Evolutionary conservation across 192 early-diverging fungal species (phyloP).

Genomic region (Pilobolus umbonatus): DNA sequence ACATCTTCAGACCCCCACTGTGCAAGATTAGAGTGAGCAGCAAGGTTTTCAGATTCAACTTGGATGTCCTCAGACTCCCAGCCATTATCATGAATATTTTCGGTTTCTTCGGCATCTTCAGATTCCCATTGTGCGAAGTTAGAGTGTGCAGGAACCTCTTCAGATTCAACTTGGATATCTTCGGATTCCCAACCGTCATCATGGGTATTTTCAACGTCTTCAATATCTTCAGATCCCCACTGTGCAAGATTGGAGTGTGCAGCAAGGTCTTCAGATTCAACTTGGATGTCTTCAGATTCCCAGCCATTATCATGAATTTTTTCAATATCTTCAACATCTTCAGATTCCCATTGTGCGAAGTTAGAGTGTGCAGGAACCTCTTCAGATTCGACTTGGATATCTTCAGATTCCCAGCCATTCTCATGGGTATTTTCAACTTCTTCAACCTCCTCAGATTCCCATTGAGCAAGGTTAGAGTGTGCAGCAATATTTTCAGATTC

Average conservation of each 20-base stretch:
- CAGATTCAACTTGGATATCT: too few relatives aligned
- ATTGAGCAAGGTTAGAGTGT: background rate
- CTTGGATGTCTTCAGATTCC: too few relatives aligned
- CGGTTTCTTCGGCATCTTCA: too few relatives aligned
- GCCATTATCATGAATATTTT: too few relatives aligned
- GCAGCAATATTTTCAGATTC: background rate
- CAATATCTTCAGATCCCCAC: slow-evolving; percentile 3
- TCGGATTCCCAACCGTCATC: background rate
- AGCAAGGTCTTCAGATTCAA: too few relatives aligned
- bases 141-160: too few relatives aligned
- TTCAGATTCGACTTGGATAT: background rate
- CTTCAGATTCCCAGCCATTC: background rate
- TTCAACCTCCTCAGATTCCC: background rate
- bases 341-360: background rate
- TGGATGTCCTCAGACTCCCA: too few relatives aligned
- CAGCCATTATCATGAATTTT: background rate
- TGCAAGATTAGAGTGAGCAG: too few relatives aligned
- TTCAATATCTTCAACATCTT: background rate
- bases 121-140: too few relatives aligned
- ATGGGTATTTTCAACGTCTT: background rate
- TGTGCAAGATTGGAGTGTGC: background rate
- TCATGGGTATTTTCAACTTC: background rate
- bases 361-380: background rate
- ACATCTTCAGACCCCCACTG: too few relatives aligned
- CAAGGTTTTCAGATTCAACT: too few relatives aligned